Evolutionary conservation across 257 asterid species (phyloP).

Genomic region (Solanum neorickii): DNA sequence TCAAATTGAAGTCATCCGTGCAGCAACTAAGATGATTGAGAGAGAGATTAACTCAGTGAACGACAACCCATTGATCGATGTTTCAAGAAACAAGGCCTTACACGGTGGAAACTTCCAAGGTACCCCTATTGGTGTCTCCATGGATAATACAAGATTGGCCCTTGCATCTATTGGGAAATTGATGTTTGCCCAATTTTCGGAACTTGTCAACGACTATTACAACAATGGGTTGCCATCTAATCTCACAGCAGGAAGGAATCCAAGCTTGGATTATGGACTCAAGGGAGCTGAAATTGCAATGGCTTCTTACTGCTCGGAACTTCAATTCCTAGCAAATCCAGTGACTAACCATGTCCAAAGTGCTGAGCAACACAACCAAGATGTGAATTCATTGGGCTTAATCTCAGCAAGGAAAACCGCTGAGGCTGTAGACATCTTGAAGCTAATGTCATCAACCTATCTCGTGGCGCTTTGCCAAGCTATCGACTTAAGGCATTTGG

Average conservation of each 20-base stretch:
- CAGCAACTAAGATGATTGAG: slow-evolving; percentile 43
- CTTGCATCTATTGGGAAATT: slow-evolving; percentile 36
- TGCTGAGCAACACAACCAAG: slow-evolving; percentile 53
- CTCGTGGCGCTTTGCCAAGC: slow-evolving; percentile 39
- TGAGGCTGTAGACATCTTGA: slow-evolving; percentile 30
- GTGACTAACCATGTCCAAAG: slow-evolving; percentile 45
- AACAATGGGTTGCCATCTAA: slow-evolving; percentile 42
- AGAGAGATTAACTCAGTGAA: slow-evolving; percentile 47
- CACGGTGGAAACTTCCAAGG: slow-evolving; percentile 52
- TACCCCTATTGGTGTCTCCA: slow-evolving; percentile 39
- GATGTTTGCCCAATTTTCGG: slow-evolving; percentile 39
- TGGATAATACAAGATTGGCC: slow-evolving; percentile 40
- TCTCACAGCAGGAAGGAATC: slow-evolving; percentile 31
- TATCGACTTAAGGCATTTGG: slow-evolving; percentile 31
- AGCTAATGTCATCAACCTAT: slow-evolving; percentile 36
- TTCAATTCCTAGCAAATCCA: slow-evolving; percentile 33
- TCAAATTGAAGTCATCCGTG: slow-evolving; percentile 36
- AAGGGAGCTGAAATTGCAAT: slow-evolving; percentile 45
- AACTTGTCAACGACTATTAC: slow-evolving; percentile 33
- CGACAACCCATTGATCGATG: slow-evolving; percentile 41
- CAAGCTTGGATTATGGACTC: slow-evolving; percentile 44
- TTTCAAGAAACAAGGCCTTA: slow-evolving; percentile 38
- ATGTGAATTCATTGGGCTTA: slow-evolving; percentile 36
- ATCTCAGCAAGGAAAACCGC: slow-evolving; percentile 40
- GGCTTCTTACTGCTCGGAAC: slow-evolving; percentile 45